Evolutionary conservation across 805 yeast genomes (phyloP), one percentile per base, ranked within the genome.

Genomic region (Sugiyamaella chiloensis): DNA sequence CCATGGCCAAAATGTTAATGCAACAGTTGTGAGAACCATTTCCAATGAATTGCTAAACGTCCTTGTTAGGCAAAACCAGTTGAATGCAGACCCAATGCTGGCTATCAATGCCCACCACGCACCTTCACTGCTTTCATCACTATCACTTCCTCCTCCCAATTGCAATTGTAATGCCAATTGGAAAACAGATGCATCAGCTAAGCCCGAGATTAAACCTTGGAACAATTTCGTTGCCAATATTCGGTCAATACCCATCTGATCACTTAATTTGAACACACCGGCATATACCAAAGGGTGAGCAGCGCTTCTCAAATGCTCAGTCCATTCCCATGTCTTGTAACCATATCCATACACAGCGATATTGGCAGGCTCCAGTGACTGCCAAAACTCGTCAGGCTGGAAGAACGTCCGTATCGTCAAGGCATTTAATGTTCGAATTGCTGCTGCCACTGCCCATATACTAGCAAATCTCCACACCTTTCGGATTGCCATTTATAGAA

Each of bases 361-460:
- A 64, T 89, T 96, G 0, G 98, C 99, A 0, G 96, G 96, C 60
- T 93, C 99, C 44, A 93, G 68, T 0, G 90, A 73, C 66, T 93
- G 99, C 81, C 83, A 93, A 66, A 75, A 93, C 65, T 93, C 99
- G 64, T 93, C 99, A 0, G 99, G 91, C 64, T 93, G 99, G 67
- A 93, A 93, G 61, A 80, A 93, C 0, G 98, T 88, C 47, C 62
- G 62, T 4, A 79, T 76, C 1, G 81, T 63, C 20, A 85, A 60
- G 0, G 95, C 78, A 64, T 89, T 88, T 57, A 77, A 26, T 7
- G 83, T 52, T 32, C 96, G 65, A n/a, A 75, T 53, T 0, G 69
- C 42, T 2, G 78, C 27, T 26, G 51, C 26, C n/a, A 26, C 39
- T 19, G 24, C 21, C 37, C 37, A 34, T n/a, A 34, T 34, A 6